Evolutionary conservation across 805 yeast species (phyloP), one percentile per base, ranked within the genome.

Genomic region (Yarrowia porcina): DNA sequence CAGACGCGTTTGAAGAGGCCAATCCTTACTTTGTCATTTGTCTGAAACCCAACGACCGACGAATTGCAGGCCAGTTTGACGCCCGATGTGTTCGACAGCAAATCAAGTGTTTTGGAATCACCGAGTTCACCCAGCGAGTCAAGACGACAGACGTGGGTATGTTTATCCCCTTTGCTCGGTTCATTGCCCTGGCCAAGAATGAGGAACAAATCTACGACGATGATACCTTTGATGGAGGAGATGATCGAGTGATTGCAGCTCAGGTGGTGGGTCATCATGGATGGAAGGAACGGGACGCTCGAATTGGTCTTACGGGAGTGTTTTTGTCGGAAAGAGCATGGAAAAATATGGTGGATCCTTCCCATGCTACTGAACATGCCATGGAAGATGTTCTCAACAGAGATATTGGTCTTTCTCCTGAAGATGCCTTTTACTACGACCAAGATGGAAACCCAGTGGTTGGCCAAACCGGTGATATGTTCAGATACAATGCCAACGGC

Each of bases 11-110:
- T 65, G 77, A 74, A n/a, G 71, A 69, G 8, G 69, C 75, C 11
- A 76, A 77, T 54, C 73, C 78, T 1, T 76, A 76, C 68, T 77
- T 76, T 65, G 75, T 76, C 30, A 69, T 75, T 44, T 76, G 80
- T 63, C 65, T 77, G 44, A 76, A 76, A 65, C 79, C 80, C 6
- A 77, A 77, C 65, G 80, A 77, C 64, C 72, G 75, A 39, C 68
- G 74, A 8, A 67, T 75, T 9, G 66, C 74, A 6, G 70, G 72
- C 10, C 71, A 75, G n/a, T 69, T 77, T 61, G 80, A 77, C 63
- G 78, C 79, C 11, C 71, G 79, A 25, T 75, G 78, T 63, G 78
- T 77, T 9, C 70, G 79, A 15, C 78, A 76, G 65, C 80, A 77
- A 65, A 71, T 76, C 23, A 71, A 73, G 42, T 78, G 79, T 1